Evolutionary conservation across 1,284 basidiomycete species (phyloP), one percentile per base, ranked within the genome.

Genomic region (Microbotryum violaceum): DNA sequence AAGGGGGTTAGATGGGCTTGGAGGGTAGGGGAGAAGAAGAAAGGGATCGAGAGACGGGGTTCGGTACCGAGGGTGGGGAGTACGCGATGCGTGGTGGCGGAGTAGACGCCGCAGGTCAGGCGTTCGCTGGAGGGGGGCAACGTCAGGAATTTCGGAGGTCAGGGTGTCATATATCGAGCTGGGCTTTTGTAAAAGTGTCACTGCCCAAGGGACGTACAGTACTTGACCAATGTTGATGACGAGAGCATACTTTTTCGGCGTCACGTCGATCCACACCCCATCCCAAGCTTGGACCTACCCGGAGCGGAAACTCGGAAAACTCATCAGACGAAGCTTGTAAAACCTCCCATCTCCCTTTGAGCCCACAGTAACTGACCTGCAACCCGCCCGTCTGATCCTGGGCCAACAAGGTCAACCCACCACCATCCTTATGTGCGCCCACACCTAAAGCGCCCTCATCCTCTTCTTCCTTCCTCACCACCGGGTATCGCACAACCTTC

Each of bases 141-240:
- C 7, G 27, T 9, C 21, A n/a, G 14, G 5, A 16, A 14, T 14
- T n/a, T 29, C 21, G 18, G 21, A 6, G 18, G 27, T 29, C 12
- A 49, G 37, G 37, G 37, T 18, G 37, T 16, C 37, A 10, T 31
- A 6, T 42, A 42, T 14, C 14, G 37, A 42, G 37, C 37, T 42
- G 37, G 12, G 37, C 18, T 42, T 8, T 31, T 8, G 8, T 42
- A 14, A 14, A 42, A 37, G 7, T 6, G 37, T 54, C n/a, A 49
- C 42, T 12, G 23, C 20, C 6, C 44, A 25, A 1, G 12, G 14
- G 33, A 54, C 51, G 14, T 16, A 61, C 58, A 62, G 45, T 18
- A 65, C 61, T 44, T 65, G 64, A 3, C 64, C 64, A 48, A 62
- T 54, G 46, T 63, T 65, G 56, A 66, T 52, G 2, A 66, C 64